These are phyloP conservation scores for Tuber calosporum DNA, from an alignment of 495 filamentous ascomycete species.

Conservation along the genomic window DNA sequence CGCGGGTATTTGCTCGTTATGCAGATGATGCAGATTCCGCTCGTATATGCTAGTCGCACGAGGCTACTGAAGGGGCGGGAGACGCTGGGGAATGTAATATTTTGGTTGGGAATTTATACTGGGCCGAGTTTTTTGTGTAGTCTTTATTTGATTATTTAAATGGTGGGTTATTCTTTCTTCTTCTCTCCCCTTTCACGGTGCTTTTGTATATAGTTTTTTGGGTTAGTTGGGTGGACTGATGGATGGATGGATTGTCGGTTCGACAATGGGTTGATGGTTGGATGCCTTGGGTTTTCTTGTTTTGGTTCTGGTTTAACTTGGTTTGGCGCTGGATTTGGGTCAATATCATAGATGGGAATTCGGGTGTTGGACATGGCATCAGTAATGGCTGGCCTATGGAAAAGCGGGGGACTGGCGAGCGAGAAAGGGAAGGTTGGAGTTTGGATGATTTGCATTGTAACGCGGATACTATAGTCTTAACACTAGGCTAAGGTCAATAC, in stretches of 20 bases:
- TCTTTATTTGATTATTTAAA: slow-evolving; percentile 60
- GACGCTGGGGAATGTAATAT: slow-evolving; percentile 62
- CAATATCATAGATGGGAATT: background rate
- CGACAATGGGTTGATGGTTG: too few relatives aligned
- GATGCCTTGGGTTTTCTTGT: background rate
- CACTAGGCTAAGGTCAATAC: background rate
- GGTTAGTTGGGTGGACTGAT: background rate
- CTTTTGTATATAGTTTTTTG: background rate
- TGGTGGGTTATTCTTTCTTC: background rate
- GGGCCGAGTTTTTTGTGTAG: slow-evolving; percentile 65
- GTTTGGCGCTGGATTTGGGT: background rate
- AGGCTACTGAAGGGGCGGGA: slow-evolving; percentile 54
- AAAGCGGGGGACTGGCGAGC: background rate
- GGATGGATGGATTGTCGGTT: background rate
- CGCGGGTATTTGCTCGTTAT: slow-evolving; percentile 62
- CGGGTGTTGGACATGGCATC: background rate
- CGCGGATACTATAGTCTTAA: background rate
- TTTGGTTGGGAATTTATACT: slow-evolving; percentile 66
- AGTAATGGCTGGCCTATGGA: background rate
- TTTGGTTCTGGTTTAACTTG: background rate
- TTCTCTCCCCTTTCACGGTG: background rate
- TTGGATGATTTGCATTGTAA: too few relatives aligned
- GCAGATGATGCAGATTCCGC: slow-evolving; percentile 64
- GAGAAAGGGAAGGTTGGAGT: background rate
- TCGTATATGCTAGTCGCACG: slow-evolving; percentile 58